Conservation (phyloP, 352 stramenopile genomes). For the Phytopythium vexans region DNA sequence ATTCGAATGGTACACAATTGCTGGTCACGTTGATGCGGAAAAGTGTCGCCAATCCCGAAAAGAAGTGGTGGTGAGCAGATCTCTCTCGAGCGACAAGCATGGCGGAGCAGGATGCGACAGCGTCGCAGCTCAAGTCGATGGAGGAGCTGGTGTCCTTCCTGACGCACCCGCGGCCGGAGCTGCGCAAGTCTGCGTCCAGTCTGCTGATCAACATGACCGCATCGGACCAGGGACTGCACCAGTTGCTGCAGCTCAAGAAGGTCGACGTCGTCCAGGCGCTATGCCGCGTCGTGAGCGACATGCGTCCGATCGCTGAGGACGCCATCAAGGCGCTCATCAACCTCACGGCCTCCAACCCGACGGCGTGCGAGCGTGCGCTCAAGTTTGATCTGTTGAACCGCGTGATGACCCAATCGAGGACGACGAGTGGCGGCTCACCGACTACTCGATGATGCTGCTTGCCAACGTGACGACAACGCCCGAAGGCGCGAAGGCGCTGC, state of each 20-base stretch:
- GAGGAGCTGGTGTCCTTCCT: slow-evolving; percentile 84
- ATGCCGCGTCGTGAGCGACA: slow-evolving; percentile 77
- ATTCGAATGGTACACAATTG: slow-evolving; percentile 3
- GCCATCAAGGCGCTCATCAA: slow-evolving; percentile 88
- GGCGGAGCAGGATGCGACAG: slow-evolving; percentile 32
- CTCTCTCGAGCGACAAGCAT: slow-evolving; percentile 13
- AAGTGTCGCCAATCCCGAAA: background rate
- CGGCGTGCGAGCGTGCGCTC: slow-evolving; percentile 65
- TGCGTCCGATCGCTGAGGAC: slow-evolving; percentile 81
- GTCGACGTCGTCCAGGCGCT: slow-evolving; percentile 75
- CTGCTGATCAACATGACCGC: slow-evolving; percentile 81
- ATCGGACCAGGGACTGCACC: slow-evolving; percentile 73
- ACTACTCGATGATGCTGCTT: slow-evolving; percentile 87
- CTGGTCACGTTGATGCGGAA: no score
- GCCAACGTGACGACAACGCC: slow-evolving; percentile 78
- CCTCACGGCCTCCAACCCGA: slow-evolving; percentile 68
- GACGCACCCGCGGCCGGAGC: slow-evolving; percentile 72
- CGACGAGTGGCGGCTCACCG: slow-evolving; percentile 77
- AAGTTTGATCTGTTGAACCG: slow-evolving; percentile 82
- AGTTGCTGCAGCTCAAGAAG: slow-evolving; percentile 71
- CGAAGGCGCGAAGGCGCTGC: slow-evolving; percentile 59
- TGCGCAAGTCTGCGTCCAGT: slow-evolving; percentile 83
- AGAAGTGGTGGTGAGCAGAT: background rate
- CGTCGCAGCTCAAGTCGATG: slow-evolving; percentile 65
- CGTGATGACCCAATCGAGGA: slow-evolving; percentile 85